A percentile compares a stretch with the other conserved stretches of the same genome.
phyloP scores from a whole-genome alignment of 495 filamentous ascomycete genomes.

The Xylaria scruposa region DNA sequence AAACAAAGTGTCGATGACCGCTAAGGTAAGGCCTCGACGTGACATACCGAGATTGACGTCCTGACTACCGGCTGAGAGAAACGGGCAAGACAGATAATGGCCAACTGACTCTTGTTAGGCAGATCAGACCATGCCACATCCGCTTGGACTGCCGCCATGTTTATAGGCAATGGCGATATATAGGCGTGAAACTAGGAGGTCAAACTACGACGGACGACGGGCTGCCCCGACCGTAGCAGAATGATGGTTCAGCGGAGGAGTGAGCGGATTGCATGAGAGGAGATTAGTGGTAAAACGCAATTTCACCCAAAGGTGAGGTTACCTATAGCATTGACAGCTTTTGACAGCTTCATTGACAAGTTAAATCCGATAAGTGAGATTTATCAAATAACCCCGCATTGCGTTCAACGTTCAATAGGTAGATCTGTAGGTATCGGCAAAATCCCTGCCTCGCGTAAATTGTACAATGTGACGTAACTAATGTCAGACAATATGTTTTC shows the following conservation, averaged over 20 bases:
- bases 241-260: not conserved
- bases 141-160: not conserved
- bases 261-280: not conserved
- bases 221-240: not conserved
- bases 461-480: conserved; percentile 10
- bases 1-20: not conserved
- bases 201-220: conserved; percentile 2
- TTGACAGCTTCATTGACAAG: not conserved
- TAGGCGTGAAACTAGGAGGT: not conserved
- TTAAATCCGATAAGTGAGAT: not conserved
- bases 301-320: not conserved
- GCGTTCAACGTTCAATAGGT: not conserved
- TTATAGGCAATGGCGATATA: not conserved
- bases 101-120: conserved; percentile 68
- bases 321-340: not conserved
- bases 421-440: not conserved
- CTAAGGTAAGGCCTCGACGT: not conserved
- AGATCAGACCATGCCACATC: conserved; percentile 61
- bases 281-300: not conserved
- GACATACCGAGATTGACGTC: conserved; percentile 59
- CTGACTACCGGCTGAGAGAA: conserved; percentile 70
- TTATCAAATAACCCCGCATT: not conserved
- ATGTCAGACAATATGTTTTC: not conserved
- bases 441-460: conserved; percentile 7
- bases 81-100: conserved; percentile 66